Base-by-base conservation (phyloP, 306 rosid species). In the Parietaria judaica region DNA sequence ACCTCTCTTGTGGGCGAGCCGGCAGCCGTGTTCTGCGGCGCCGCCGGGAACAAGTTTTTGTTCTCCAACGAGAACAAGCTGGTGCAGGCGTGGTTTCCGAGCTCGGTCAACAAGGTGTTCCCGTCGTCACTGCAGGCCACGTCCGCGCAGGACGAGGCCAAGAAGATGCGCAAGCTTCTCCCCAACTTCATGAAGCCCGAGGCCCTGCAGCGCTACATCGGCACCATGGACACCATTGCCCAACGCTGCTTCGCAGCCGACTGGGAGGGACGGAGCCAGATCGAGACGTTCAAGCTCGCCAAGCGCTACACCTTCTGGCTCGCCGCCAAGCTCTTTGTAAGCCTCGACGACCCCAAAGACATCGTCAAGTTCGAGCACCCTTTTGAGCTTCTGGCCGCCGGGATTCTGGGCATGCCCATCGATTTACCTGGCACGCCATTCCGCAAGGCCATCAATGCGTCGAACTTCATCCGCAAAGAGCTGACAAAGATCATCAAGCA, bases 41-140 rank as follows among this genome's bases (percentile, higher is more conserved):
- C 99, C 0, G 51, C 70, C 1, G 75, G 95, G 59, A 92, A 92
- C 80, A 92, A 92, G 75, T 92, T 88, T 70, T 61, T 92, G 70
- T 92, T 88, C 51, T 79, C 96, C 5, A 92, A 92, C 34, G 99
- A 88, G 81, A 84, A 88, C 70, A 88, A 86, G 73, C 81, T 79
- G 0, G 99, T 92, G 5, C 62, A 61, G 0, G 74, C 81, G 0
- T 92, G 99, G 99, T 92, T 96, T 96, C 99, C 99, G 0, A 73
- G 65, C 0, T 82, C 86, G 0, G 96, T 92, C 1, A 63, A 88
- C 76, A 88, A 84, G 69, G 36, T 92, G 15, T 92, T 86, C 57
- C 99, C 92, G 23, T 53, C 77, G 3, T 76, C 95, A 0, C 14
- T 36, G 1, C 81, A 73, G 31, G 77, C 72, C 0, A 59, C 36